phyloP scores from a whole-genome alignment of 1,139 yeast species.

The Geotrichum carabidarum region DNA sequence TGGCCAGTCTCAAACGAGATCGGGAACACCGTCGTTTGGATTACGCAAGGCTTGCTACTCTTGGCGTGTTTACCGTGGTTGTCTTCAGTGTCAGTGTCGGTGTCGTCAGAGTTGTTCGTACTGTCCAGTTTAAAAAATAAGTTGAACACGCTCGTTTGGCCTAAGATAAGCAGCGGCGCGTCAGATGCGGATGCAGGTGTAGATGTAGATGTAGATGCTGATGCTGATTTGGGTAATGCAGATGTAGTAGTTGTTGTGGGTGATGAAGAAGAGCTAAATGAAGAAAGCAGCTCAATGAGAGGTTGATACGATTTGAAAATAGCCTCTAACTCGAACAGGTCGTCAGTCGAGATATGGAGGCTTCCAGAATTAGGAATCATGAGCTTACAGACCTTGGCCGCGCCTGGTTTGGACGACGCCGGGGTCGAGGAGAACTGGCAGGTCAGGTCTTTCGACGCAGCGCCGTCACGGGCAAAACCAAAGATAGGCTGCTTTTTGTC shows the following conservation, averaged over 20 bases:
- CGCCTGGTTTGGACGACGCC: too few relatives aligned
- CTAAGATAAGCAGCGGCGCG: constrained; percentile 2
- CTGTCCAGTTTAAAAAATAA: constrained; percentile 19
- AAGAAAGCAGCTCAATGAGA: background rate
- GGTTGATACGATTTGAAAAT: constrained; percentile 7
- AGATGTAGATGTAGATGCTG: background rate
- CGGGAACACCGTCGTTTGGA: constrained; percentile 24
- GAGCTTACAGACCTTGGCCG: constrained; percentile 12
- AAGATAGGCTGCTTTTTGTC: background rate
- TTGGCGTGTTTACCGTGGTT: too few relatives aligned
- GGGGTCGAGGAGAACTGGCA: constrained; percentile 3
- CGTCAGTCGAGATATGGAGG: constrained; percentile 19
- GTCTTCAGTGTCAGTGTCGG: too few relatives aligned
- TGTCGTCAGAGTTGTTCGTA: background rate
- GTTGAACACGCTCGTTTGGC: constrained; percentile 24
- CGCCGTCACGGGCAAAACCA: background rate
- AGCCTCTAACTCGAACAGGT: constrained; percentile 20
- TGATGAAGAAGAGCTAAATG: background rate
- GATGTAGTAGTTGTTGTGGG: background rate
- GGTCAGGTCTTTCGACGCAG: constrained; percentile 8
- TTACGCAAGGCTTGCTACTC: background rate
- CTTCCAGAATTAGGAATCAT: constrained; percentile 25
- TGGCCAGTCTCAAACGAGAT: constrained; percentile 21
- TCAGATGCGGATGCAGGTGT: background rate
- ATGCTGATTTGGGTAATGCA: background rate